These are phyloP conservation scores for Guillardia theta DNA, from an alignment of 78 protist genomes.

Conservation along the genomic window DNA sequence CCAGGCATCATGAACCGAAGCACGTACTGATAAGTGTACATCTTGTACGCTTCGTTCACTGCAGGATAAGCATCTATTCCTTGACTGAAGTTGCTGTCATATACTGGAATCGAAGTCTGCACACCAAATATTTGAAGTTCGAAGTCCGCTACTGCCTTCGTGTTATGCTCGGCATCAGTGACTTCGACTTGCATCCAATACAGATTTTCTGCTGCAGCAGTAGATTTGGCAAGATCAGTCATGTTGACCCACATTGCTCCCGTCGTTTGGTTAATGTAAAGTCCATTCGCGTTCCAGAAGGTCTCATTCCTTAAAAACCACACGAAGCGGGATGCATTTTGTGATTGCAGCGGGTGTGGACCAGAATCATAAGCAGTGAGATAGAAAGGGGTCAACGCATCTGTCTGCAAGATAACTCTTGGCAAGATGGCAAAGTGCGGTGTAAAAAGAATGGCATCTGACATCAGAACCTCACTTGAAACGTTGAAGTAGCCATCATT, in stretches of 20 bases:
- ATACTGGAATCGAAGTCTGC: neutral
- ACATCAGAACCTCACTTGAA: neutral
- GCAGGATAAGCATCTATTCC: neutral
- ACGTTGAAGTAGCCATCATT: neutral
- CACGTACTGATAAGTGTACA: neutral
- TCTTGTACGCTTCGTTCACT: neutral
- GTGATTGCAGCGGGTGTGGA: neutral
- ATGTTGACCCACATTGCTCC: neutral
- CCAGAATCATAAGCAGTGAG: neutral
- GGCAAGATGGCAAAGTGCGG: neutral
- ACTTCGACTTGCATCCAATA: neutral
- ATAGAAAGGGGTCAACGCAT: neutral
- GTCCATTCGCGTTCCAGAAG: too few relatives aligned
- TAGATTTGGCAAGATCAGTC: neutral
- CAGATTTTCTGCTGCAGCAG: neutral
- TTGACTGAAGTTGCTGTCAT: neutral
- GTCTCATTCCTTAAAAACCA: neutral
- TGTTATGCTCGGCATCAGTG: neutral
- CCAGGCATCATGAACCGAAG: neutral
- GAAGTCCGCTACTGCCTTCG: neutral
- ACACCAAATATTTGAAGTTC: neutral
- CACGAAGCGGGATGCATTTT: neutral
- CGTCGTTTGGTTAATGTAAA: neutral
- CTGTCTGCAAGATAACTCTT: neutral
- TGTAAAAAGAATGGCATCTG: neutral